Base-by-base conservation (phyloP, 2,329 filamentous ascomycete genomes). In the Claviceps pazoutovae region DNA sequence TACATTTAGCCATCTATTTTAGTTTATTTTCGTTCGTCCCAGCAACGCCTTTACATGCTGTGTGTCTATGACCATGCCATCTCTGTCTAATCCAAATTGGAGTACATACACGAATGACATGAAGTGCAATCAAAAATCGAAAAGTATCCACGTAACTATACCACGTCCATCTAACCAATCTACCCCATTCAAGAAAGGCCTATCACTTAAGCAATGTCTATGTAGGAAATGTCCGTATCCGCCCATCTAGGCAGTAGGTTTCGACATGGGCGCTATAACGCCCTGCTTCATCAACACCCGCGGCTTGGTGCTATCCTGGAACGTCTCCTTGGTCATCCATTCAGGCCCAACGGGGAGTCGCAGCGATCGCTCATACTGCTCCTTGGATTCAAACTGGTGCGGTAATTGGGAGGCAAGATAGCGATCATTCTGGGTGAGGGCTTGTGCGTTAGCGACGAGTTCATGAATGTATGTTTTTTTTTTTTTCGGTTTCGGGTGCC, bases 261-360 rank as follows among this genome's bases (percentile, higher is more conserved):
- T 90, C 53, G 84, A 81, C 79, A 98, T 87, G 42, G 93, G 86
- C 61, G 81, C 78, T 67, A 98, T 89, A 58, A 94, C 76, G 46
- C 93, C 93, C 70, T 90, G 87, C 74, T 95, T 96, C 66, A 95
- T 73, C 66, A 97, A 74, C 58, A 97, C 79, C 60, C 88, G 81
- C 53, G 93, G 93, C 77, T 91, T 95, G 54, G 86, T 95, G 55
- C 80, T 80, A 60, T 85, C 81, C 73, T 97, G 90, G 76, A 93
- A 93, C 14, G 86, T 88, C 72, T 88, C 82, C 78, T 95, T 96
- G n/a, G 91, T 97, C 59, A 83, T 82, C 90, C 91, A 98, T 68
- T 98, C 91, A 16, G 86, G 88, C 1, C 93, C 93, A 55, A 97
- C 80, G 1, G 93, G 93, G 58, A 96, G 70, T 44, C 91, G 77